Evolutionary conservation across 805 yeast species (phyloP).

Genomic region (Nakazawaea ernobii): DNA sequence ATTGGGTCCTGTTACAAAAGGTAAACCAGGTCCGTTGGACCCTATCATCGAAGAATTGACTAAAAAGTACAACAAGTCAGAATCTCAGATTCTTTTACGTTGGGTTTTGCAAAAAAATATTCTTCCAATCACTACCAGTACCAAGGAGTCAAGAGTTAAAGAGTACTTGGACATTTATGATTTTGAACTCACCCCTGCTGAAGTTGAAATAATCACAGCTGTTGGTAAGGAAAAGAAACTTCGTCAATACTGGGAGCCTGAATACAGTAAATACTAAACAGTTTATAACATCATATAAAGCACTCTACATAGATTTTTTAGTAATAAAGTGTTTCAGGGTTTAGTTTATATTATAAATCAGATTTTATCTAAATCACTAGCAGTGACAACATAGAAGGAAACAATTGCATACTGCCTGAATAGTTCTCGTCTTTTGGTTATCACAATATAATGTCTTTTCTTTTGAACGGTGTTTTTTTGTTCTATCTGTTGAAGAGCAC

Average conservation of each 20-base stretch:
- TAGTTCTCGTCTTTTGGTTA: too few relatives aligned
- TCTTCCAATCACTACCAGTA: constrained; percentile 40
- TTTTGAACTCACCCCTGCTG: constrained; percentile 24
- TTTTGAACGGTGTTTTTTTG: too few relatives aligned
- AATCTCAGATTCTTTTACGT: constrained; percentile 55
- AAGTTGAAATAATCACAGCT: constrained; percentile 20
- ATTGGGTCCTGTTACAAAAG: constrained; percentile 52
- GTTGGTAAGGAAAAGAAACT: constrained; percentile 20
- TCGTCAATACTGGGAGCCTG: constrained; percentile 28
- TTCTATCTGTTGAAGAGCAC: too few relatives aligned
- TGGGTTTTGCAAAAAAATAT: constrained; percentile 51
- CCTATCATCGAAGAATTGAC: constrained; percentile 33
- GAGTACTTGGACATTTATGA: constrained; percentile 27
- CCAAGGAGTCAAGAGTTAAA: constrained; percentile 30
- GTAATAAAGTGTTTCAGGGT: too few relatives aligned
- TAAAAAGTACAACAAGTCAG: constrained; percentile 47
- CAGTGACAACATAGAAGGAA: too few relatives aligned
- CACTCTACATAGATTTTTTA: too few relatives aligned
- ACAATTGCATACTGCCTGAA: too few relatives aligned
- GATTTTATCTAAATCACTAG: too few relatives aligned
- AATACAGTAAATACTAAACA: constrained; percentile 17
- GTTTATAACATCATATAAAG: too few relatives aligned
- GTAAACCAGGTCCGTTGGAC: constrained; percentile 34
- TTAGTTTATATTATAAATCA: too few relatives aligned
- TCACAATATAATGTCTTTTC: too few relatives aligned